phyloP scores from a whole-genome alignment of 1,284 basidiomycete genomes.

The Amylostereum areolatum region DNA sequence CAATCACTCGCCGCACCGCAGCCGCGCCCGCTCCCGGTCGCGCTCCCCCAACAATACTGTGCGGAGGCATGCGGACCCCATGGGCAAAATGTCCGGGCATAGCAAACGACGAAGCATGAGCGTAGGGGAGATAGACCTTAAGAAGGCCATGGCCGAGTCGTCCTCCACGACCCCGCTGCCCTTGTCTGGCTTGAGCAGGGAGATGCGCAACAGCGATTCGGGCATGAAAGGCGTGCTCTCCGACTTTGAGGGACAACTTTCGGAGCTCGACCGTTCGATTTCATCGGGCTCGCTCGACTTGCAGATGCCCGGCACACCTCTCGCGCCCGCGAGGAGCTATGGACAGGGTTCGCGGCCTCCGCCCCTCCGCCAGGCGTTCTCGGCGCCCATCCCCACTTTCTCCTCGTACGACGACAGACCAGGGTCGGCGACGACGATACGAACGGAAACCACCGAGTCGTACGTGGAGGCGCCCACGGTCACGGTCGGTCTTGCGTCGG shows the following conservation, averaged over 20 bases:
- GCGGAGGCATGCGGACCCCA: slow-evolving; percentile 12
- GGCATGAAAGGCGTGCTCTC: slow-evolving; percentile 54
- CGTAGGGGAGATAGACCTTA: slow-evolving; percentile 59
- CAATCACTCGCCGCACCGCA: slow-evolving; percentile 29
- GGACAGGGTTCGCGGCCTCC: slow-evolving; percentile 19
- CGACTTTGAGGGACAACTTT: slow-evolving; percentile 65
- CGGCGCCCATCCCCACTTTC: slow-evolving; percentile 7
- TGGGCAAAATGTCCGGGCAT: slow-evolving; percentile 23
- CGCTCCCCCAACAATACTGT: slow-evolving; percentile 18
- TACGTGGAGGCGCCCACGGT: too few relatives aligned
- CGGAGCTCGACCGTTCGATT: slow-evolving; percentile 49
- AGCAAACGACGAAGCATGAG: slow-evolving; percentile 70
- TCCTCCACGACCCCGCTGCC: slow-evolving; percentile 31
- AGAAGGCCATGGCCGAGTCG: slow-evolving; percentile 34
- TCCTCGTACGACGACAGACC: too few relatives aligned
- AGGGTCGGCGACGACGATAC: too few relatives aligned
- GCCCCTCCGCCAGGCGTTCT: slow-evolving; percentile 9
- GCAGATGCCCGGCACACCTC: slow-evolving; percentile 54
- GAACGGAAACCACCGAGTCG: too few relatives aligned
- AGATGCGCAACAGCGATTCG: slow-evolving; percentile 21
- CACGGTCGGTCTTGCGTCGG: slow-evolving; percentile 9
- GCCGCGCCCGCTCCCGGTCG: slow-evolving; percentile 24
- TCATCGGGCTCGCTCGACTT: slow-evolving; percentile 50
- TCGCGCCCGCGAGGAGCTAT: slow-evolving; percentile 29
- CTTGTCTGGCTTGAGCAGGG: slow-evolving; percentile 22